Conservation (phyloP, 139 green algal genomes). For the Coelastrella sp. region DNA sequence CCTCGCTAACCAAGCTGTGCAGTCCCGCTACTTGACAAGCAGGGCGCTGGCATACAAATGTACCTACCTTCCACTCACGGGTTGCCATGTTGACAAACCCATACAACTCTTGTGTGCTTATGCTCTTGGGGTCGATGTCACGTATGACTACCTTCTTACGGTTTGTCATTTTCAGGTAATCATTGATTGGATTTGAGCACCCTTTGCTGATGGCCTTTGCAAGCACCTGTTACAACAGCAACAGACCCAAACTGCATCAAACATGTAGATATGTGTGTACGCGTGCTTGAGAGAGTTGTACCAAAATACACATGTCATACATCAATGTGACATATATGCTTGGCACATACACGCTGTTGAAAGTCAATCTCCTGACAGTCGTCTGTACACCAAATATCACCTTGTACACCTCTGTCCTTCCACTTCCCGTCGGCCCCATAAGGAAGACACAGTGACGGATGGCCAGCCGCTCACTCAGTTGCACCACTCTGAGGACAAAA, state of each 20-base stretch:
- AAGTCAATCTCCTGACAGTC: too few species aligned
- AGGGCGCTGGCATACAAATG: not conserved
- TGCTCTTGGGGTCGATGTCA: conserved; percentile 92
- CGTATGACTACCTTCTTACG: conserved; percentile 81
- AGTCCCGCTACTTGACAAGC: too few species aligned
- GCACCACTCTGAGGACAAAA: conserved; percentile 84
- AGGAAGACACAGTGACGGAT: conserved; percentile 92
- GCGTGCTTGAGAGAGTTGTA: too few species aligned
- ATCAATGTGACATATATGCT: not conserved
- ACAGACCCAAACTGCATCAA: not conserved
- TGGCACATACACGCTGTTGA: not conserved
- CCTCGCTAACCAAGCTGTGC: not conserved
- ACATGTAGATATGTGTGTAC: too few species aligned
- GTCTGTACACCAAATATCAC: conserved; percentile 16
- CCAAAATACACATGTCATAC: not conserved
- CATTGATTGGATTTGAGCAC: conserved; percentile 76
- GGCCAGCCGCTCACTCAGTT: conserved; percentile 85
- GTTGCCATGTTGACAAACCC: conserved; percentile 91
- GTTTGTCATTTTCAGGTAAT: conserved; percentile 92
- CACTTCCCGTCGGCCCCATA: conserved; percentile 84
- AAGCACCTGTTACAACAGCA: conserved; percentile 69
- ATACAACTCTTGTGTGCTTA: conserved; percentile 91
- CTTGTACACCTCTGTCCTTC: conserved; percentile 81
- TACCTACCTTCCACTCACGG: conserved; percentile 85
- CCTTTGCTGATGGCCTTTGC: conserved; percentile 85